Base-by-base conservation (phyloP, 495 filamentous ascomycete genomes). In the Xylaria bambusicola region DNA sequence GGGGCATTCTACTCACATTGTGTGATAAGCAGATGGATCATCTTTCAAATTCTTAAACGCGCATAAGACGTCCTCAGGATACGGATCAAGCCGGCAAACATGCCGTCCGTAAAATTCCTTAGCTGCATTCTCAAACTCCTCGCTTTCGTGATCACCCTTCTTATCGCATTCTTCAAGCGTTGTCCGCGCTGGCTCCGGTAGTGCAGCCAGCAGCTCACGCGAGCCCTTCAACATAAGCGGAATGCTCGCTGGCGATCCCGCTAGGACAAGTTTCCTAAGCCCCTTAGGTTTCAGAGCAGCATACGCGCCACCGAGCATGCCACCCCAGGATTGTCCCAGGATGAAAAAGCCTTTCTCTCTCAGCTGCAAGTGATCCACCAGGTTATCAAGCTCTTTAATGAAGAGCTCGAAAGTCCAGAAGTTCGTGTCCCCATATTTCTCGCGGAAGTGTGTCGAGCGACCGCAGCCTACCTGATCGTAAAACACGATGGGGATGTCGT, bases 381-480 rank as follows among this genome's bases (percentile, higher is more conserved):
- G 64, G 59, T 82, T 82, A 36, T 81, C 75, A 6, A 84, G 76
- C 64, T 86, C 82, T 2, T 79, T 72, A 6, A 82, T 79, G 3
- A 79, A 67, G 1, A 82, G 42, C 52, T 80, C 71, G 64, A 75
- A 83, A 13, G 68, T 59, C 8, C 66, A 42, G 52, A 84, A 76
- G 0, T 60, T 67, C 0, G 82, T 65, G 18, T 75, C 63, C 27
- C 60, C 55, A 1, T 31, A 56, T 41, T 75, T 79, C 18, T 80
- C 73, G 8, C 59, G 69, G 10, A 82, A 67, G 48, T 74, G 80
- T 0, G 82, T 83, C 15, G 74, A 79, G 8, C 64, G 47, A 2
- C 80, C 81, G 65, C 75, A 80, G 27, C 81, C 80, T 41, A 85
- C 60, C 58, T 84, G 81, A 64, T 84, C 80, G 59, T 85, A 85